Evolutionary conservation across 75 land plant species (phyloP).

Genomic region (Adiantum capillusveneris): DNA sequence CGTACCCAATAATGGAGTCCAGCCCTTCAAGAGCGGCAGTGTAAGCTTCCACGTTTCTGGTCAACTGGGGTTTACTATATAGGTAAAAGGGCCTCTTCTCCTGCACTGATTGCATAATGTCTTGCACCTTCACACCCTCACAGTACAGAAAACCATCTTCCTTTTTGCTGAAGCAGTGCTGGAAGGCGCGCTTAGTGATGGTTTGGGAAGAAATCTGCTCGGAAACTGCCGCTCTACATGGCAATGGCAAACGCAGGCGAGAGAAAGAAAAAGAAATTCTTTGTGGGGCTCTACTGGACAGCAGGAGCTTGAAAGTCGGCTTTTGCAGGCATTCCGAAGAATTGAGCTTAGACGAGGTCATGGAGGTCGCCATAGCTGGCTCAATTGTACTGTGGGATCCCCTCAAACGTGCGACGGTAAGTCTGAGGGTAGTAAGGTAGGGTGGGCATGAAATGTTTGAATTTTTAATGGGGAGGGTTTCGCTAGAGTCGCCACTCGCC

Average conservation of each 20-base stretch:
- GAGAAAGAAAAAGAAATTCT: neutral
- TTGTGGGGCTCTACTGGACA: no score
- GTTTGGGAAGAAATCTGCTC: neutral
- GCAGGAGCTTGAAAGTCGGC: no score
- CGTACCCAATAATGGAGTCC: constrained; percentile 70
- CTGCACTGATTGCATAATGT: constrained; percentile 46
- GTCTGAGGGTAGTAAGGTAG: no score
- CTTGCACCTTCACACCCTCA: constrained; percentile 56
- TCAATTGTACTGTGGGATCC: no score
- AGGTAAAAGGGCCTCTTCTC: constrained; percentile 80
- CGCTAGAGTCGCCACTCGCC: no score
- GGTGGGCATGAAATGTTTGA: no score
- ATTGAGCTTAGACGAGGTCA: no score
- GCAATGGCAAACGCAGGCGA: neutral
- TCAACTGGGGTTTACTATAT: constrained; percentile 80
- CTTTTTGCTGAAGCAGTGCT: constrained; percentile 55
- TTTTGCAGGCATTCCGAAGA: no score
- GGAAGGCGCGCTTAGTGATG: constrained; percentile 7
- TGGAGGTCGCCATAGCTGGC: no score
- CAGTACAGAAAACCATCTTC: constrained; percentile 77
- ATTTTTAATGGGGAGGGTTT: no score
- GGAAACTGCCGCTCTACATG: neutral
- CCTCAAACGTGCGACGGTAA: no score
- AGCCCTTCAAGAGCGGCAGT: constrained; percentile 64
- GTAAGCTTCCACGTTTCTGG: constrained; percentile 68